Conservation (phyloP, 768 basidiomycete species). For the Cyclocybe aegerita region DNA sequence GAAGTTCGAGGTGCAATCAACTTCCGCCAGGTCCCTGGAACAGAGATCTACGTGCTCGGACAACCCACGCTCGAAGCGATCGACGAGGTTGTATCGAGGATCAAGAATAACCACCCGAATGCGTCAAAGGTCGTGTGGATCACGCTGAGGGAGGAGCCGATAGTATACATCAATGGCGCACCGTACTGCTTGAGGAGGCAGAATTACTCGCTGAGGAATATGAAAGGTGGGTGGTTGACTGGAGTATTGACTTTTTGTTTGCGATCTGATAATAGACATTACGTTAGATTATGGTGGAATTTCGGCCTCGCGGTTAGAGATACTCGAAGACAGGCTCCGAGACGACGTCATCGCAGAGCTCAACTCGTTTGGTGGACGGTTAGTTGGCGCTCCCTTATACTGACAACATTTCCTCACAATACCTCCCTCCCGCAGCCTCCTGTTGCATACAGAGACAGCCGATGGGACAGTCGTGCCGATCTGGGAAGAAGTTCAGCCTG, state of each 20-base stretch:
- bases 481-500: conserved; percentile 84
- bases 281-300: conserved; percentile 89
- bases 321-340: conserved; percentile 85
- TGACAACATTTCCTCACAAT: neutral
- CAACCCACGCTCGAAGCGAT: conserved; percentile 92
- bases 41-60: conserved; percentile 87
- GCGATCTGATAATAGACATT: neutral
- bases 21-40: conserved; percentile 81
- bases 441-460: conserved; percentile 86
- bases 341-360: conserved; percentile 88
- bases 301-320: conserved; percentile 83
- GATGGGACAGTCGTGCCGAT: conserved; percentile 90
- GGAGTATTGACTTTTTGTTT: neutral
- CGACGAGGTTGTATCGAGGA: conserved; percentile 67
- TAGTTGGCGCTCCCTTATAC: conserved; percentile 13
- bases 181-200: conserved; percentile 90
- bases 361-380: conserved; percentile 81
- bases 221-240: conserved; percentile 66
- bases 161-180: conserved; percentile 89
- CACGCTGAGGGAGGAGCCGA: conserved; percentile 88
- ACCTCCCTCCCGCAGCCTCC: conserved; percentile 44
- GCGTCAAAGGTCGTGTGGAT: conserved; percentile 81
- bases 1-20: conserved; percentile 92
- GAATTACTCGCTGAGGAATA: conserved; percentile 84
- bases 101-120: conserved; percentile 60